These are phyloP conservation scores for Pugionium cornutum DNA, from an alignment of 345 rosid species.

Conservation along the genomic window DNA sequence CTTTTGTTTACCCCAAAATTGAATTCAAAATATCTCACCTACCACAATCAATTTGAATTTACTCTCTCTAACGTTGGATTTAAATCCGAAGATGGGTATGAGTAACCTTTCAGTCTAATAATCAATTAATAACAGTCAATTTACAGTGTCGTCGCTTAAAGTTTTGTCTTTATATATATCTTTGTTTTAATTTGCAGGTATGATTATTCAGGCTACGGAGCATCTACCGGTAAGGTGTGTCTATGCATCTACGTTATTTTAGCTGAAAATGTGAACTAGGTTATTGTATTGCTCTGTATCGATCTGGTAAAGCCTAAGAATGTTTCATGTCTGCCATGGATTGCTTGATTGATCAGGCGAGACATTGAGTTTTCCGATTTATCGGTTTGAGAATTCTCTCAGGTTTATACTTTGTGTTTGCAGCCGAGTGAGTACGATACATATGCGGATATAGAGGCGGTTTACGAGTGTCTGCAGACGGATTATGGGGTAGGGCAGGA, in stretches of 20 bases:
- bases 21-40: slow-evolving; percentile 23
- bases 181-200: slow-evolving; percentile 54
- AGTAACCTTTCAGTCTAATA: slow-evolving; percentile 14
- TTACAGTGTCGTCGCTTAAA: slow-evolving; percentile 3
- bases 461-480: slow-evolving; percentile 83
- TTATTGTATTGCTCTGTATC: slow-evolving; percentile 21
- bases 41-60: slow-evolving; percentile 32
- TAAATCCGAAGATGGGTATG: slow-evolving; percentile 21
- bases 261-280: background rate
- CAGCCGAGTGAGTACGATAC: slow-evolving; percentile 96
- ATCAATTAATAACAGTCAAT: slow-evolving; percentile 18
- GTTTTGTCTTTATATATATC: background rate
- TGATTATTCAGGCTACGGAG: slow-evolving; percentile 99
- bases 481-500: slow-evolving; percentile 95
- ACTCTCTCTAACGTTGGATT: slow-evolving; percentile 26
- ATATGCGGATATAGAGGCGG: slow-evolving; percentile 97
- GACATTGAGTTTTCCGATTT: background rate
- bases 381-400: background rate
- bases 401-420: slow-evolving; percentile 11
- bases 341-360: background rate
- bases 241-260: slow-evolving; percentile 16
- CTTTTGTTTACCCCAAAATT: slow-evolving; percentile 14
- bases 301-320: slow-evolving; percentile 15
- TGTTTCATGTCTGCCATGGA: background rate
- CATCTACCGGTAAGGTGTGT: slow-evolving; percentile 91